These are phyloP conservation scores for Rhodotorula mucilaginosa DNA, from an alignment of 1,284 basidiomycete species.

Conservation along the genomic window DNA sequence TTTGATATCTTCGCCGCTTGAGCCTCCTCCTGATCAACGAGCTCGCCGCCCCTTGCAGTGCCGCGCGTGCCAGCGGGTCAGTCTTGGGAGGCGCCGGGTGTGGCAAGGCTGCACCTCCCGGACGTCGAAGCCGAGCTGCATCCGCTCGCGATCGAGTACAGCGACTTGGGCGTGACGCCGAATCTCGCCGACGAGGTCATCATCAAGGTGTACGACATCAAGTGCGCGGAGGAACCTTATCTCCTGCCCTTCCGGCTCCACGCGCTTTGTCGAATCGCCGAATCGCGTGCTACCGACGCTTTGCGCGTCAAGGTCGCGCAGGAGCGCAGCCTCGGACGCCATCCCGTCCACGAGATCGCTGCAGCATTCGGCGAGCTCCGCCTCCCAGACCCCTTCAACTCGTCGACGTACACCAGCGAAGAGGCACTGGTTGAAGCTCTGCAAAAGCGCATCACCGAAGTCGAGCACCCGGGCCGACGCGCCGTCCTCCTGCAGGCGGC, in stretches of 20 bases:
- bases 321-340: conserved; percentile 16
- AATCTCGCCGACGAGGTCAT: conserved; percentile 28
- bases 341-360: conserved; percentile 15
- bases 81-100: not conserved
- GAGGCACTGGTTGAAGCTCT: conserved; percentile 67
- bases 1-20: not conserved
- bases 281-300: conserved; percentile 6
- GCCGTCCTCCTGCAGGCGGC: conserved; percentile 29
- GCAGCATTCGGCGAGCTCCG: conserved; percentile 29
- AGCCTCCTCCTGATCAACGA: fast-evolving
- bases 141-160: conserved; percentile 19
- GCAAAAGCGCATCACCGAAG: conserved; percentile 51
- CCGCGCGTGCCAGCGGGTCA: not conserved
- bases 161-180: conserved; percentile 25
- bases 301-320: conserved; percentile 21
- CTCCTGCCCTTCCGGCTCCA: conserved; percentile 17
- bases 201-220: conserved; percentile 17
- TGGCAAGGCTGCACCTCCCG: not conserved
- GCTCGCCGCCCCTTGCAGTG: conserved; percentile 3
- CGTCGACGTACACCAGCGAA: conserved; percentile 56
- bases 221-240: not conserved
- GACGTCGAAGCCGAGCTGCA: not conserved
- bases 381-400: conserved; percentile 60
- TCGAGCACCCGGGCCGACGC: conserved; percentile 25
- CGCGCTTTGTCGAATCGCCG: conserved; percentile 12